Percentiles rank a stretch among this genome's conserved stretches.
These are phyloP conservation scores for Fusarium nematophilum DNA, from an alignment of 2,329 filamentous ascomycete species.

Conservation along the genomic window DNA sequence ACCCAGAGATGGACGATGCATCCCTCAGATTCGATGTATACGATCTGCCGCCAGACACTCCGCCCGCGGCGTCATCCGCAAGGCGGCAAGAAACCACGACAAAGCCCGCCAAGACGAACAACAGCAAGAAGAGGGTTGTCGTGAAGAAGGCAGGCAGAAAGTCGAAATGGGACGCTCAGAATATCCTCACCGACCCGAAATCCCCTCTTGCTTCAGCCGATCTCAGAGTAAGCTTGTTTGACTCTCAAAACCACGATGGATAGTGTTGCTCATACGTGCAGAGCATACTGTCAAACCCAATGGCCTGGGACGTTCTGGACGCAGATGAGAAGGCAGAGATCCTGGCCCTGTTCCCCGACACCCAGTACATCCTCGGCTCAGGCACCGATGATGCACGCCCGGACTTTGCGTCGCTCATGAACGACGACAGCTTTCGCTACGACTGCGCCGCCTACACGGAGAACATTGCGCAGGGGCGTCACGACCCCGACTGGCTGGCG, in stretches of 20 bases:
- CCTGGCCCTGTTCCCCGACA: constrained; percentile 52
- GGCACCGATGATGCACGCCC: constrained; percentile 53
- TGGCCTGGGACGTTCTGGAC: constrained; percentile 53
- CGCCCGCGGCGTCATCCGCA: constrained; percentile 26
- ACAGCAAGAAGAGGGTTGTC: constrained; percentile 41
- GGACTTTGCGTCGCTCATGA: constrained; percentile 56
- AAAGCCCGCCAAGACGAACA: constrained; percentile 4
- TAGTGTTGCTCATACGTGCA: constrained; percentile 32
- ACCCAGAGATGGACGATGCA: constrained; percentile 7
- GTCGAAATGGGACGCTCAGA: constrained; percentile 51
- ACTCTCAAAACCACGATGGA: not conserved
- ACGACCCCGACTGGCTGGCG: constrained; percentile 64
- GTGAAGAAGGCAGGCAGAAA: constrained; percentile 43
- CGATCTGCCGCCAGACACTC: constrained; percentile 10
- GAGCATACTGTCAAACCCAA: constrained; percentile 52
- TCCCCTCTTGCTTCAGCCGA: constrained; percentile 54
- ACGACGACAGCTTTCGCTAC: constrained; percentile 60
- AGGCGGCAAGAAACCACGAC: constrained; percentile 7
- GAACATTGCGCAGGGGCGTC: constrained; percentile 59
- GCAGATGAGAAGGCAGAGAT: constrained; percentile 50
- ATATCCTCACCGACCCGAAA: constrained; percentile 50
- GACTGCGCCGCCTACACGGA: constrained; percentile 60
- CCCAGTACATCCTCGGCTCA: constrained; percentile 51
- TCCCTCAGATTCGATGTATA: not conserved
- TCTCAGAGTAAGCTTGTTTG: constrained; percentile 46